Percentiles rank a stretch among this genome's conserved stretches.
phyloP scores from a whole-genome alignment of 2,329 filamentous ascomycete species.

The Coniochaeta hoffmannii region DNA sequence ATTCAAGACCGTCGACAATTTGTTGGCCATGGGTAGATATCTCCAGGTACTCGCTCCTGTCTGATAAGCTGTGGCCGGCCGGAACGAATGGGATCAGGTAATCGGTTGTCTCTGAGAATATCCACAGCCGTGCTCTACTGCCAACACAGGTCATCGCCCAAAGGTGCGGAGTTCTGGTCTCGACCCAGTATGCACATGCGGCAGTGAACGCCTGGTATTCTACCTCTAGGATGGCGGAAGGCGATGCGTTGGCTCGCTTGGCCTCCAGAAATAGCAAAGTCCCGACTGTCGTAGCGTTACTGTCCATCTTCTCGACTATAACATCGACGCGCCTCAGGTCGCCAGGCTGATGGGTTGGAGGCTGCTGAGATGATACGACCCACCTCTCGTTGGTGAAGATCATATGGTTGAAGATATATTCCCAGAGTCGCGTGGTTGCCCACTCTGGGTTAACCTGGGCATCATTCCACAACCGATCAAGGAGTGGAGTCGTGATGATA shows the following conservation, averaged over 20 bases:
- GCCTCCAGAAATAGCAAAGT: neutral
- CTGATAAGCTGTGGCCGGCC: neutral
- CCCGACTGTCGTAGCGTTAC: neutral
- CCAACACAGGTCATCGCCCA: neutral
- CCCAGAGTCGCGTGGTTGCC: neutral
- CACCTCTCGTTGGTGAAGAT: neutral
- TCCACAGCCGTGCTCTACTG: neutral
- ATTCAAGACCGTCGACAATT: neutral
- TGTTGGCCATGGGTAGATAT: neutral
- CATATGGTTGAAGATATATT: neutral
- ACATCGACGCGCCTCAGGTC: neutral
- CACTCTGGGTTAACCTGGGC: neutral
- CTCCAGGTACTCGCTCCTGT: neutral
- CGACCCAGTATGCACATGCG: neutral
- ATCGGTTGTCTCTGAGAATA: neutral
- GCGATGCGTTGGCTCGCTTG: neutral
- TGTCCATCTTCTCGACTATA: neutral
- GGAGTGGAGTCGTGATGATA: neutral
- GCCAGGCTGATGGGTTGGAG: neutral
- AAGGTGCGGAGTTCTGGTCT: neutral
- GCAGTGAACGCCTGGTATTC: neutral
- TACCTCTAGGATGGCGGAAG: neutral
- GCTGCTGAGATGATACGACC: neutral
- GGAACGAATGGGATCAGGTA: neutral
- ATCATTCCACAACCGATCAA: neutral